Base-by-base conservation (phyloP, 495 filamentous ascomycete species). In the Aspergillus sparsus region DNA sequence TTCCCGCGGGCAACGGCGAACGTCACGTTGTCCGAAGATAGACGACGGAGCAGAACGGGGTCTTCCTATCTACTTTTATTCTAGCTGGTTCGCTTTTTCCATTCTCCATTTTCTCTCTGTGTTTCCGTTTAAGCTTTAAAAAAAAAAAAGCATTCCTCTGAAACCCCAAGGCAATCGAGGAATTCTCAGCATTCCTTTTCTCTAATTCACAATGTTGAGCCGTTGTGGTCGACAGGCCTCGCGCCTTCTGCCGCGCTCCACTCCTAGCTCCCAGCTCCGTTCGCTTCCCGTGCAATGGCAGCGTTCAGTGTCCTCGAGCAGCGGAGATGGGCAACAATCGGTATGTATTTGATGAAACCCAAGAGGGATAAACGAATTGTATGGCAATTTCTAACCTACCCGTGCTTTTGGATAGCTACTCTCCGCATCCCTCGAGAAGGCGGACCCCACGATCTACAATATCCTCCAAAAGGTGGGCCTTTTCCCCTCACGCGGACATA, bases 381-480 rank as follows among this genome's bases (percentile, higher is more conserved):
- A 32, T 11, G 5, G n/a, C 18, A 50, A 21, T 50, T 13, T 16
- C 15, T 21, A 27, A 21, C 18, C 49, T 57, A 21, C n/a, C 44
- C 9, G n/a, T 47, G 11, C 7, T 41, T 8, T 41, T 41, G 13
- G 13, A 16, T 67, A 98, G 94, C 75, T 97, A 44, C 87, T 98
- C 49, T 82, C 88, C 34, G 82, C 90, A 27, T 80, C 85, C 62
- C 81, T 98, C 39, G 80, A 94, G 69, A 83, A 93, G 64, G 91
- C 91, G 41, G 94, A 99, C 76, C 92, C 93, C 21, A 75, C 86
- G 47, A 85, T 98, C 57, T 93, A 83, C 70, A 84, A 87, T 21
- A 97, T 98, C 64, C 84, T 98, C 62, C 85, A 95, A 75, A 93
- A 92, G 82, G 93, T 97, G 75, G 59, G 76, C 62, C 57, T 57